Conservation (phyloP, 495 filamentous ascomycete genomes). For the Talaromyces proteolyticus region DNA sequence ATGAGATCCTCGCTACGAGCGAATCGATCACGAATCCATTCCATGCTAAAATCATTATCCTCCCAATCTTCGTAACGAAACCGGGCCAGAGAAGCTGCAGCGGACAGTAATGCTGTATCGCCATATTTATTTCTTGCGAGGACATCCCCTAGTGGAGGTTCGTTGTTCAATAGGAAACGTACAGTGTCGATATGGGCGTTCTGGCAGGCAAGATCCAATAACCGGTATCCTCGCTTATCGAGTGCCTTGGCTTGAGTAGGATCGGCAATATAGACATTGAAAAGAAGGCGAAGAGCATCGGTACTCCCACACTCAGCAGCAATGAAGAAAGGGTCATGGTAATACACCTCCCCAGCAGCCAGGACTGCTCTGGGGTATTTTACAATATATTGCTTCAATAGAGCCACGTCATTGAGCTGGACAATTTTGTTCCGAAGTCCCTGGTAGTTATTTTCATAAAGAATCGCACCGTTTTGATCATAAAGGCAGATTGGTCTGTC, state of each 20-base stretch:
- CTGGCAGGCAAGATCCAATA: conserved; percentile 4
- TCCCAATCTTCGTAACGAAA: neutral
- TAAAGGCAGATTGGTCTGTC: no score
- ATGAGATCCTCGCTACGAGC: conserved; percentile 9
- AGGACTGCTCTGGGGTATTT: neutral
- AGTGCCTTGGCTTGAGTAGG: neutral
- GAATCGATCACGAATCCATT: conserved; percentile 5
- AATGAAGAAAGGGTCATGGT: conserved; percentile 3
- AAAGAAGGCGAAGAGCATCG: conserved; percentile 3
- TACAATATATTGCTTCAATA: neutral
- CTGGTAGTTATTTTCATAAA: neutral
- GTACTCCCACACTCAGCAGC: conserved; percentile 2
- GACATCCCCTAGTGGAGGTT: conserved; percentile 1
- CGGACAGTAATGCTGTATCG: conserved; percentile 1
- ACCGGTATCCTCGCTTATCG: neutral
- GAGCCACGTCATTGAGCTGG: neutral
- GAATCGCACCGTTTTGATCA: neutral
- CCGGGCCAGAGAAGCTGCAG: neutral
- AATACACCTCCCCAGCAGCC: neutral
- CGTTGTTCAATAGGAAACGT: conserved; percentile 2
- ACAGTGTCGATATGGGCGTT: neutral
- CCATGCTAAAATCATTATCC: neutral
- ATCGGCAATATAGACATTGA: neutral
- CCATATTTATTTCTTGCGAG: neutral
- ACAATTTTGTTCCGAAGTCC: neutral